Evolutionary conservation across 192 early-diverging fungal genomes (phyloP).

Genomic region (Coemansia sp.): DNA sequence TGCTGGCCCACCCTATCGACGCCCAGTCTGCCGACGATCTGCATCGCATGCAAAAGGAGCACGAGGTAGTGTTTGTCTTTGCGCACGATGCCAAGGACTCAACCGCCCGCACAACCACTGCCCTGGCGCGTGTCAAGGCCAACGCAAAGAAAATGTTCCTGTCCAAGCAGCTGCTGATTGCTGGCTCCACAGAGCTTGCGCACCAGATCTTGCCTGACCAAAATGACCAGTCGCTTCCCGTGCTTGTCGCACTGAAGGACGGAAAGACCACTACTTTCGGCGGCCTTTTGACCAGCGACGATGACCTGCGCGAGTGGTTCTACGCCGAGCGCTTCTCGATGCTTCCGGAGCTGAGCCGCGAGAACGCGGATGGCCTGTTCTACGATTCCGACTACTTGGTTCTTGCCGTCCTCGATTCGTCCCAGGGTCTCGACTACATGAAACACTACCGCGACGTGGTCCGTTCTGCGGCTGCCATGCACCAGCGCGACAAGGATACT

Average conservation of each 20-base stretch:
- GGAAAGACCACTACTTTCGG: slow-evolving; percentile 29
- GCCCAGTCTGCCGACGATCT: slow-evolving; percentile 43
- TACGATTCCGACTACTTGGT: slow-evolving; percentile 64
- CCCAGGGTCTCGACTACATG: slow-evolving; percentile 17
- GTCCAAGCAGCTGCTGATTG: slow-evolving; percentile 38
- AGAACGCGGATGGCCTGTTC: slow-evolving; percentile 71
- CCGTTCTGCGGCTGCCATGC: slow-evolving; percentile 31
- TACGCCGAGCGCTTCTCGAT: slow-evolving; percentile 65
- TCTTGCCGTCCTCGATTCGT: slow-evolving; percentile 62
- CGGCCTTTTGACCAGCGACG: slow-evolving; percentile 37
- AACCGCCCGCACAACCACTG: slow-evolving; percentile 24
- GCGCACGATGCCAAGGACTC: slow-evolving; percentile 45
- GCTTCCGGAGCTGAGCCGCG: slow-evolving; percentile 62
- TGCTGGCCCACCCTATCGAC: slow-evolving; percentile 42
- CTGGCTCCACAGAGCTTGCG: slow-evolving; percentile 17
- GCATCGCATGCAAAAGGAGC: slow-evolving; percentile 36
- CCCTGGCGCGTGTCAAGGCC: slow-evolving; percentile 29
- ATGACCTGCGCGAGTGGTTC: slow-evolving; percentile 61
- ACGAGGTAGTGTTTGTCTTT: slow-evolving; percentile 61
- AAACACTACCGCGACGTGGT: slow-evolving; percentile 19
- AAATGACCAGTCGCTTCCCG: slow-evolving; percentile 43
- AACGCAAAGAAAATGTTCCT: slow-evolving; percentile 51
- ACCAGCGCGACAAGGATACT: slow-evolving; percentile 12
- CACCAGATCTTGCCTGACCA: slow-evolving; percentile 4
- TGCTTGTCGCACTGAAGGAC: slow-evolving; percentile 64